Evolutionary conservation across 2,329 filamentous ascomycete genomes (phyloP), one percentile per base, ranked within the genome.

Genomic region (Raffaelea ambrosiae): DNA sequence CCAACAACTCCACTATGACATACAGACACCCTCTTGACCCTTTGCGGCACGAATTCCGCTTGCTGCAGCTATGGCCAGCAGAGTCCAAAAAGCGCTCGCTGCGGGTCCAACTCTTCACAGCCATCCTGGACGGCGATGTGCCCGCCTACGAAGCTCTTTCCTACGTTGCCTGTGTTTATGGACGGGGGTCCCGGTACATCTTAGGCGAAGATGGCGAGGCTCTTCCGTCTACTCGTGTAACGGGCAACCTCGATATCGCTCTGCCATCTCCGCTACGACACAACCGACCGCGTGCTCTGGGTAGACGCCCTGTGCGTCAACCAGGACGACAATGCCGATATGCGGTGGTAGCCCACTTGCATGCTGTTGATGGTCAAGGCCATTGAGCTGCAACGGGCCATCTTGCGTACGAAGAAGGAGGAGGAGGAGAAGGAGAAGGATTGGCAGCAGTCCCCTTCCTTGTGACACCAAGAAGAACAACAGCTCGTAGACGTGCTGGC

Each of bases 231-330:
- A 35, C 51, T 33, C 46, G 22, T 13, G 43, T 47, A 5, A 48
- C 49, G 41, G 35, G 47, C 13, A 49, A 51, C 41, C 49, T 53
- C 43, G 46, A 49, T 41, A 22, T 36, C 23, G 51, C 49, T 10
- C 47, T 44, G 51, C 5, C 41, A 51, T 11, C 48, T 53, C 19
- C 51, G 49, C 3, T 41, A 18, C 35, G 40, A 22, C 19, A 18
- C 26, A 3, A 26, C 5, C 13, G 14, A 36, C 35, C 44, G 46
- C 19, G 26, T 47, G 20, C 47, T 54, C 33, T 55, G 53, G 53
- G 47, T 55, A 39, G 53, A 55, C 21, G 49, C 52, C n/a, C 47
- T 55, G 5, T 55, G 53, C 46, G 53, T 54, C 52, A 50, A 55
- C 44, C 53, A 54, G 46, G n/a, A 23, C 18, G 49, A 53, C 43